These are phyloP conservation scores for Saitoella complicata DNA, from an alignment of 805 yeast genomes.

Conservation along the genomic window DNA sequence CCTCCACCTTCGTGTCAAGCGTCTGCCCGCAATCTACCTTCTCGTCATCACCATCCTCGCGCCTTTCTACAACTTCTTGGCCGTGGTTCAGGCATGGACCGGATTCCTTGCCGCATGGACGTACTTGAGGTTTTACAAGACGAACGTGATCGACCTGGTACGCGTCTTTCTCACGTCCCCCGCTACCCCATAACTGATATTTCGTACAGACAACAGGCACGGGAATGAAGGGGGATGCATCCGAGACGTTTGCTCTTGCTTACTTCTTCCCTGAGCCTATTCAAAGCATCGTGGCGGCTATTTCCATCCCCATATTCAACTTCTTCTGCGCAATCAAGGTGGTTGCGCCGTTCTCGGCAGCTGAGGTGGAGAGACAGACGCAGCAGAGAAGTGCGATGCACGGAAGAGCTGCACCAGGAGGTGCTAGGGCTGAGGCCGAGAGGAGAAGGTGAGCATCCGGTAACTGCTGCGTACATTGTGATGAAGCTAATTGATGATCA, in stretches of 20 bases:
- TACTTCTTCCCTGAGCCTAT: slow-evolving; percentile 62
- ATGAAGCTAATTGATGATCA: too few species aligned
- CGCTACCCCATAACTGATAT: not conserved
- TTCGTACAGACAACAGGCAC: not conserved
- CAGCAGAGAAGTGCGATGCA: too few species aligned
- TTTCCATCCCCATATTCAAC: too few species aligned
- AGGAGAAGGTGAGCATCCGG: too few species aligned
- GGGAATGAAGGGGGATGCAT: slow-evolving; percentile 62
- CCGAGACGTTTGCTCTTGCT: slow-evolving; percentile 70
- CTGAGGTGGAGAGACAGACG: too few species aligned
- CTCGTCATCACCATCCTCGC: slow-evolving; percentile 12
- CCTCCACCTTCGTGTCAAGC: slow-evolving; percentile 28
- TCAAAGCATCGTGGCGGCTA: slow-evolving; percentile 5
- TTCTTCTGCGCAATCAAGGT: too few species aligned
- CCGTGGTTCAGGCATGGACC: slow-evolving; percentile 18
- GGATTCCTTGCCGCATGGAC: slow-evolving; percentile 55
- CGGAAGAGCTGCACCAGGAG: too few species aligned
- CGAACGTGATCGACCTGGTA: not conserved
- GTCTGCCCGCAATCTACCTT: slow-evolving; percentile 27
- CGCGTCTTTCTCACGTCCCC: not conserved
- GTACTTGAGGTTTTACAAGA: slow-evolving; percentile 55
- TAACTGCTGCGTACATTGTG: too few species aligned
- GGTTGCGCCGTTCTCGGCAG: too few species aligned
- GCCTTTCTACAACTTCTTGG: slow-evolving; percentile 16
- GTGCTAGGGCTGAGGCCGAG: too few species aligned